phyloP scores from a whole-genome alignment of 805 yeast genomes.

The Candida easanensis region DNA sequence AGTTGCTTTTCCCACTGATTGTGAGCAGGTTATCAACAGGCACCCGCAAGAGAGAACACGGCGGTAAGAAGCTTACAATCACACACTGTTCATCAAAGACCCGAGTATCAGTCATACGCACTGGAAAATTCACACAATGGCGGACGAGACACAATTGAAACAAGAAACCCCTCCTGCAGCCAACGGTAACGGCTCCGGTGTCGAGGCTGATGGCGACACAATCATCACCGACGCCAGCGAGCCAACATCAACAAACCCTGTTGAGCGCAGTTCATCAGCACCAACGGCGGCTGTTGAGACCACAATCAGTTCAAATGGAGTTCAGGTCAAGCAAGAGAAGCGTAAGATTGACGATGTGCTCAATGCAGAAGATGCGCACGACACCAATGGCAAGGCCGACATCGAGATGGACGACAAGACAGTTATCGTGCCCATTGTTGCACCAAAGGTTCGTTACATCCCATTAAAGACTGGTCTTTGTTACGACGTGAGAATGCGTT shows the following conservation, averaged over 20 bases:
- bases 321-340: conserved; percentile 15
- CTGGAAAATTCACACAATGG: not conserved
- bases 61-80: no score
- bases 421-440: conserved; percentile 53
- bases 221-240: conserved; percentile 11
- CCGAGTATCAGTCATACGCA: not conserved
- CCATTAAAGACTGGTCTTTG: conserved; percentile 90
- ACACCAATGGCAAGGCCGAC: conserved; percentile 5
- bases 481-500: conserved; percentile 96
- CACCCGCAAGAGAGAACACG: no score
- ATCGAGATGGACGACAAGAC: conserved; percentile 27
- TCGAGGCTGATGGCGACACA: conserved; percentile 11
- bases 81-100: not conserved
- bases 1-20: no score
- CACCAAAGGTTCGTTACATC: conserved; percentile 67
- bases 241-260: conserved; percentile 2
- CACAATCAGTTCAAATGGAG: not conserved
- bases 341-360: conserved; percentile 25
- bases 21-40: no score
- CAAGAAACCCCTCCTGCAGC: not conserved
- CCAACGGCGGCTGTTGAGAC: conserved; percentile 3
- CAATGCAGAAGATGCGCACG: conserved; percentile 14
- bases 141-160: not conserved
- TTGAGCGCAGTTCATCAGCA: no score
- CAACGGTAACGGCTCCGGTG: not conserved